Conservation (phyloP, 78 protist species). For the Planoprotostelium fungivorum region DNA sequence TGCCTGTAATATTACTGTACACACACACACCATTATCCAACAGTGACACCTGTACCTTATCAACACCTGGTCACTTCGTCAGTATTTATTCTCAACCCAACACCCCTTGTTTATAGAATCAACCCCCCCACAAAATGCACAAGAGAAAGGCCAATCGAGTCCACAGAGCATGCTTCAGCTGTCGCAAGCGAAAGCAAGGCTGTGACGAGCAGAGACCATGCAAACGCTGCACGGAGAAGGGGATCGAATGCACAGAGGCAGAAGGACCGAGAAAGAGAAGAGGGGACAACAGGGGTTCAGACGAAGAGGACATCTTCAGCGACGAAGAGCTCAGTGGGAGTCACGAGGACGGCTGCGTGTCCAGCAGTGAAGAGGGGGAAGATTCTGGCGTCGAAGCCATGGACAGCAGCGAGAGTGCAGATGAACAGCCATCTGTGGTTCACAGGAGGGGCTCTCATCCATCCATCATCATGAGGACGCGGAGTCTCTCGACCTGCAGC, state of each 20-base stretch:
- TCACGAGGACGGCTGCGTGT: not conserved
- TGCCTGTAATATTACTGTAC: no score
- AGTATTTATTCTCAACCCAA: no score
- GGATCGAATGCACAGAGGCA: constrained; percentile 33
- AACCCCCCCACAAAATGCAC: not conserved
- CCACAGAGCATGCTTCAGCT: constrained; percentile 48
- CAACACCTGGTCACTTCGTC: no score
- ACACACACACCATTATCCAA: no score
- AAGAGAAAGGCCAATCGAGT: constrained; percentile 25
- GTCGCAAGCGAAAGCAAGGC: constrained; percentile 47
- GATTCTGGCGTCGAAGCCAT: not conserved
- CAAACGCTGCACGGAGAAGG: constrained; percentile 32
- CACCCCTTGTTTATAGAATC: no score
- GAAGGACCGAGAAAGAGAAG: constrained; percentile 39
- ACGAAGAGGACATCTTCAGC: not conserved
- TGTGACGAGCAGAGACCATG: constrained; percentile 62
- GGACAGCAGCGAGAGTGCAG: not conserved
- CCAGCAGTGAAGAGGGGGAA: not conserved
- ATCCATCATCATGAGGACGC: not conserved
- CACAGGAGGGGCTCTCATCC: not conserved
- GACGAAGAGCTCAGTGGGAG: not conserved
- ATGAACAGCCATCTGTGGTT: no score
- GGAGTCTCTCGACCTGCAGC: not conserved
- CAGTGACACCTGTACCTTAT: no score
- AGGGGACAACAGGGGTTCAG: not conserved